Evolutionary conservation across 2,329 filamentous ascomycete genomes (phyloP).

Genomic region (Cordyceps pruinosa): DNA sequence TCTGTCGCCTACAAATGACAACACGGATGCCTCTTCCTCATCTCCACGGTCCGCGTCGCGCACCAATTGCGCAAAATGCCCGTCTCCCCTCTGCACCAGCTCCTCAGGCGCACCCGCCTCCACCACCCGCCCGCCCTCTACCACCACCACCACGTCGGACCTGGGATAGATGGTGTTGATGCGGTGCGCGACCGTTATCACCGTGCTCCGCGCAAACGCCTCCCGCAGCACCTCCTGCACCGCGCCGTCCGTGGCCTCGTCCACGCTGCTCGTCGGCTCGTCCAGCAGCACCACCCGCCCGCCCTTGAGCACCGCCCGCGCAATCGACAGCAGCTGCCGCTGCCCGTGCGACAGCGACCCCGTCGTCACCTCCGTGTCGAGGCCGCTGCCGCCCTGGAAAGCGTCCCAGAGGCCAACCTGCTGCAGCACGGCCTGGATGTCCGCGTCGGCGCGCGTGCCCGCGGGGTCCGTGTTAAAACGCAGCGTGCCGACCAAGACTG

Average conservation of each 20-base stretch:
- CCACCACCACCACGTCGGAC: slow-evolving; percentile 9
- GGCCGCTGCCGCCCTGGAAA: slow-evolving; percentile 31
- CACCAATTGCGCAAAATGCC: slow-evolving; percentile 5
- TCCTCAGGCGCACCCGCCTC: slow-evolving; percentile 8
- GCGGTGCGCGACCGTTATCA: slow-evolving; percentile 10
- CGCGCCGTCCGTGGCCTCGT: not conserved
- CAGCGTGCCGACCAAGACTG: slow-evolving; percentile 41
- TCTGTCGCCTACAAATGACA: too few relatives aligned
- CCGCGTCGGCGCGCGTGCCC: slow-evolving; percentile 28
- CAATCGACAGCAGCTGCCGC: slow-evolving; percentile 36
- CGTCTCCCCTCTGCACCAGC: not conserved
- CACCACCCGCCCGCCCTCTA: slow-evolving; percentile 4
- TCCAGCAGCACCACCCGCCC: slow-evolving; percentile 32
- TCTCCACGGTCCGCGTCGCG: not conserved
- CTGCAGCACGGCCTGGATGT: slow-evolving; percentile 36
- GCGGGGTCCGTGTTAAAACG: slow-evolving; percentile 43
- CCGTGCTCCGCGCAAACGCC: not conserved
- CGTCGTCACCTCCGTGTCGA: slow-evolving; percentile 27
- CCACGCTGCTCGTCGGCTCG: slow-evolving; percentile 9
- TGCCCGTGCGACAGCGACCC: slow-evolving; percentile 35
- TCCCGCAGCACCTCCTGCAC: not conserved
- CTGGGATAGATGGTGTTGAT: slow-evolving; percentile 10
- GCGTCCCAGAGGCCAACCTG: slow-evolving; percentile 37
- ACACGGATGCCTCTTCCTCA: too few relatives aligned
- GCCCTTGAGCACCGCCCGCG: slow-evolving; percentile 28